Evolutionary conservation across 2,329 filamentous ascomycete genomes (phyloP), one percentile per base, ranked within the genome.

Genomic region (Penicillium sp.): DNA sequence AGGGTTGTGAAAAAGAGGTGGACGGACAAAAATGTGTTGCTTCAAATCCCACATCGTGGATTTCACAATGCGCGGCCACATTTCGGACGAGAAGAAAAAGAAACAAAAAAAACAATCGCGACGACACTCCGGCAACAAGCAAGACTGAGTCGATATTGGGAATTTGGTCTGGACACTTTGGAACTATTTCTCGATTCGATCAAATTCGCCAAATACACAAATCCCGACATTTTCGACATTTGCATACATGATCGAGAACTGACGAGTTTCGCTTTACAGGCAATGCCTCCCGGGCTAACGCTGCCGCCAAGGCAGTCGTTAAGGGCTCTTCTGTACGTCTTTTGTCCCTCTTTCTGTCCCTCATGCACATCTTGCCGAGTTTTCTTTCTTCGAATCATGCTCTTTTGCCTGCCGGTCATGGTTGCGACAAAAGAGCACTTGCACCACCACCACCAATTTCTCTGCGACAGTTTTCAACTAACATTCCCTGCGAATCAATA

Each of bases 221-320:
- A 47, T 42, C 27, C 50, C 50, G 47, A 33, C 43, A 35, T 25
- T 32, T 45, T 39, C 51, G 51, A 52, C 42, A 53, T 52, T 51
- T 52, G 33, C 36, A 39, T 40, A 53, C 44, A 46, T 32, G 29
- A 48, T 45, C 49, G 39, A 57, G 11, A 54, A 61, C 67, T 69
- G 48, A 64, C 55, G 38, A 48, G 45, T 46, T 18, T 43, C 52
- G 50, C 40, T 55, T 24, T 53, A 60, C 53, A 70, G 67, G 64
- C 66, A 62, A 64, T 66, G 75, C 73, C 66, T 74, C 74, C 65
- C 85, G 95, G 83, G 93, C 93, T 77, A 86, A 84, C 69, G 84
- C 85, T 72, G 93, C 93, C 73, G 88, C 93, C 68, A 97, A 98
- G 83, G 88, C 93, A 74, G 87, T 90, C 70, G 85, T 97, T 68